These are phyloP conservation scores for Mediolabrus comicus DNA, from an alignment of 108 stramenopile species.

Conservation along the genomic window DNA sequence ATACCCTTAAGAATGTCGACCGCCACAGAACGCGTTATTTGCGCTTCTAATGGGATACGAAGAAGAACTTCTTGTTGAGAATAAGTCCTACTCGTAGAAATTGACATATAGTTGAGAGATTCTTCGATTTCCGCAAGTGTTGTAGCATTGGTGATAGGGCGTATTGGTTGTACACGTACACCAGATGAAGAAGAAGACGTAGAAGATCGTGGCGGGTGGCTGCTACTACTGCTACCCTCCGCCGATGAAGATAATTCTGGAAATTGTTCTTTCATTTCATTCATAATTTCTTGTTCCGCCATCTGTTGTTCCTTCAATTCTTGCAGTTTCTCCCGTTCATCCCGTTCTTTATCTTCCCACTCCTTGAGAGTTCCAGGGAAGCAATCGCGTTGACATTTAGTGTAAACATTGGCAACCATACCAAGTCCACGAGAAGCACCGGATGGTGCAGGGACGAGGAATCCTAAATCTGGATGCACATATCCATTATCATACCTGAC, in stretches of 20 bases:
- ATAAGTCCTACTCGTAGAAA: conserved; percentile 14
- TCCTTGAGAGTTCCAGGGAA: conserved; percentile 62
- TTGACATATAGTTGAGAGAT: conserved; percentile 13
- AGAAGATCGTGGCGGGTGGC: background rate
- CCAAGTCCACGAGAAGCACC: conserved; percentile 74
- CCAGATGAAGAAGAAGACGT: background rate
- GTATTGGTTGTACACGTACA: background rate
- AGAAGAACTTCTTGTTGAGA: conserved; percentile 68
- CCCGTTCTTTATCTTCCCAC: conserved; percentile 17
- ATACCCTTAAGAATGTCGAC: conserved; percentile 58
- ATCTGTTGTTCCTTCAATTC: conserved; percentile 4
- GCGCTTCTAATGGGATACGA: conserved; percentile 64
- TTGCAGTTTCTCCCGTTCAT: background rate
- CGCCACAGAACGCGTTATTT: conserved; percentile 78
- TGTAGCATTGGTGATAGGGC: background rate
- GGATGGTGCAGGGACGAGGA: conserved; percentile 72
- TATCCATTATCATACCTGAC: conserved; percentile 70
- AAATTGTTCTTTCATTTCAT: conserved; percentile 24
- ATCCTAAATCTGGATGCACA: conserved; percentile 85
- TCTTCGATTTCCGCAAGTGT: conserved; percentile 16
- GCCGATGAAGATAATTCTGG: conserved; percentile 6
- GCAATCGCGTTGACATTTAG: conserved; percentile 69
- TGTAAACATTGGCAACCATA: conserved; percentile 67
- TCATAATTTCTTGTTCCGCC: conserved; percentile 18
- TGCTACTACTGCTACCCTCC: background rate